Evolutionary conservation across 2,329 filamentous ascomycete species (phyloP).

Genomic region (Botrytis medusae): DNA sequence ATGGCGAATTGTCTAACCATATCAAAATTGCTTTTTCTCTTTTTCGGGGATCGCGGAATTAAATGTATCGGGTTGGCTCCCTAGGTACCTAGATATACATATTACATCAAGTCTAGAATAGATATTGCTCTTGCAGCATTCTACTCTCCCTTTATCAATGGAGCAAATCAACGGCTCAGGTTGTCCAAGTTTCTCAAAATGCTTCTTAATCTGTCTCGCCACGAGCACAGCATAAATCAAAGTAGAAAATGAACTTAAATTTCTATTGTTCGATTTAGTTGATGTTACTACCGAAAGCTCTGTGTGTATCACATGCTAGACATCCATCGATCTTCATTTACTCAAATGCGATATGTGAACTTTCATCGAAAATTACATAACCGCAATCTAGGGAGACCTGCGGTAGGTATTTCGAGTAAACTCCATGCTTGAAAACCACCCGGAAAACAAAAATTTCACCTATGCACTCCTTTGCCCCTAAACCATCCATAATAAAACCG

Average conservation of each 20-base stretch:
- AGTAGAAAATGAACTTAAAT: neutral
- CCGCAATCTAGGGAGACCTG: neutral
- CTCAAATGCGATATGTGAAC: neutral
- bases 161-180: neutral
- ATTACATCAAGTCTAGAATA: neutral
- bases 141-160: neutral
- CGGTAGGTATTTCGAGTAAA: slow-evolving; percentile 6
- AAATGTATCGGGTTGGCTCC: no score
- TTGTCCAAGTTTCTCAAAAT: neutral
- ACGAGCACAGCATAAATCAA: neutral
- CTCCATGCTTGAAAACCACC: slow-evolving; percentile 5
- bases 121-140: neutral
- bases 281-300: neutral
- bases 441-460: slow-evolving; percentile 10
- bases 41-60: no score
- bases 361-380: neutral
- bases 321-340: neutral
- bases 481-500: slow-evolving; percentile 36
- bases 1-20: no score
- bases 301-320: slow-evolving; percentile 1
- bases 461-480: slow-evolving; percentile 30
- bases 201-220: no score
- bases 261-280: neutral
- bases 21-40: no score
- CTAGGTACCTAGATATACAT: neutral